Evolutionary conservation across 2,329 filamentous ascomycete species (phyloP).

Genomic region (Epicoccum sorghinum): DNA sequence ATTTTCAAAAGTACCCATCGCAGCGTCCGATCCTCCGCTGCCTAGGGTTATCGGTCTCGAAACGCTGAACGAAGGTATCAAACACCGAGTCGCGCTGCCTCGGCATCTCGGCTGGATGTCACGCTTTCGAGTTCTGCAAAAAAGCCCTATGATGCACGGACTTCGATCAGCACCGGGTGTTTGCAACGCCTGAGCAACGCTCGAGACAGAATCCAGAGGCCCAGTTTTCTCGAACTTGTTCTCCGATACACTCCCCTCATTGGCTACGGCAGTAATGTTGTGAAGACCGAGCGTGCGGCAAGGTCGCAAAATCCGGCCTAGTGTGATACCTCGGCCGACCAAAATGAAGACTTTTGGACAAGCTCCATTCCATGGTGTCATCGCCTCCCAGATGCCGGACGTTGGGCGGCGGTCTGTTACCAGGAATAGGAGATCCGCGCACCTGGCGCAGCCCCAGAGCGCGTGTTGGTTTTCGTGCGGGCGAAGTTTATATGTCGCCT

Average conservation of each 20-base stretch:
- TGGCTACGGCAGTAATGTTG: not conserved
- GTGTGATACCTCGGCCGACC: conserved; percentile 12
- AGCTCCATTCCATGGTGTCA: conserved; percentile 15
- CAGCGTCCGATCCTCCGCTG: conserved; percentile 7
- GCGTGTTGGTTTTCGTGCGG: conserved; percentile 5
- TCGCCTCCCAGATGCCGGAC: conserved; percentile 6
- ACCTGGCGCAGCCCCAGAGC: not conserved
- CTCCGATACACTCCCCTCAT: not conserved
- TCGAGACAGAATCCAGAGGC: not conserved
- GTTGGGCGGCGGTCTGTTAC: not conserved
- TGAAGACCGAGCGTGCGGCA: not conserved
- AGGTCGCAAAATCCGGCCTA: conserved; percentile 1
- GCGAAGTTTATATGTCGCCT: conserved; percentile 17
- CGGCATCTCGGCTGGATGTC: conserved; percentile 11
- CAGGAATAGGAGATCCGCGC: conserved; percentile 13
- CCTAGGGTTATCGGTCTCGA: not conserved
- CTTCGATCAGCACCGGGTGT: conserved; percentile 9
- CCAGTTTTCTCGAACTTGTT: conserved; percentile 15
- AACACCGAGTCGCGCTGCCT: conserved; percentile 5
- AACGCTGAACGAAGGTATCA: conserved; percentile 3
- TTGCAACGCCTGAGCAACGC: conserved; percentile 11
- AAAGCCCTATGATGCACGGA: conserved; percentile 7
- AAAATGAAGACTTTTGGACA: conserved; percentile 12
- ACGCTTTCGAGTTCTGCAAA: conserved; percentile 4
- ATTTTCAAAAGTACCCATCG: not conserved